Evolutionary conservation across 495 filamentous ascomycete genomes (phyloP).

Genomic region (Aspergillus hancockii): DNA sequence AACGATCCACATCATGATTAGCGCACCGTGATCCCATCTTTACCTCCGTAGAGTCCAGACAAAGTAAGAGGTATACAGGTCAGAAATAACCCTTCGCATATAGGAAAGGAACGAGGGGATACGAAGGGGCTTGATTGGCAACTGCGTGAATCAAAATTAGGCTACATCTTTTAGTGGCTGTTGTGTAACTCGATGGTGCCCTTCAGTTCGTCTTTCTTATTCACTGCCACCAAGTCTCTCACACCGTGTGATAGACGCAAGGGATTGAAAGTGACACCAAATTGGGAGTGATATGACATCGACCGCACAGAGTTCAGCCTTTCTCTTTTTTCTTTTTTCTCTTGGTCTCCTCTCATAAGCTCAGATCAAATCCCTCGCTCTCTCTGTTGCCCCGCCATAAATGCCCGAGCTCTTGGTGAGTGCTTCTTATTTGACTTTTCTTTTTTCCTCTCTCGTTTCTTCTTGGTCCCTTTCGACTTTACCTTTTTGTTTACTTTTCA

Average conservation of each 20-base stretch:
- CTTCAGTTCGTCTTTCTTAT: not conserved
- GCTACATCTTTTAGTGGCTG: not conserved
- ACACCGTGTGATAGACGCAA: not conserved
- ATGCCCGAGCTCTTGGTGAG: not conserved
- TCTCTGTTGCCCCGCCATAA: conserved; percentile 3
- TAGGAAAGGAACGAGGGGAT: not conserved
- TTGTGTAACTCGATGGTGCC: not conserved
- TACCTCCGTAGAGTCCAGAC: too few species aligned
- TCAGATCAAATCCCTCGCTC: not conserved
- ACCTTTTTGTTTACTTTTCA: not conserved
- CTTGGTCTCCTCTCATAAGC: not conserved
- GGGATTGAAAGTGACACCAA: conserved; percentile 1
- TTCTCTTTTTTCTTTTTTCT: not conserved
- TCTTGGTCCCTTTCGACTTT: not conserved
- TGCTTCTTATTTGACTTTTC: not conserved
- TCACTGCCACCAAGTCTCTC: not conserved
- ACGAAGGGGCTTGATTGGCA: not conserved
- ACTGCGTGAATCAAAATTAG: not conserved
- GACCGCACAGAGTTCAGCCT: not conserved
- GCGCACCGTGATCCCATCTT: not conserved
- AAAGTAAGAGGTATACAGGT: too few species aligned
- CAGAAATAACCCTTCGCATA: not conserved
- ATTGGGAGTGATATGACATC: not conserved
- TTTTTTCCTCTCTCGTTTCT: not conserved
- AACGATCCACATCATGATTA: not conserved